These are phyloP conservation scores for Calcarisporium arbuscula DNA, from an alignment of 2,329 filamentous ascomycete species.

Conservation along the genomic window DNA sequence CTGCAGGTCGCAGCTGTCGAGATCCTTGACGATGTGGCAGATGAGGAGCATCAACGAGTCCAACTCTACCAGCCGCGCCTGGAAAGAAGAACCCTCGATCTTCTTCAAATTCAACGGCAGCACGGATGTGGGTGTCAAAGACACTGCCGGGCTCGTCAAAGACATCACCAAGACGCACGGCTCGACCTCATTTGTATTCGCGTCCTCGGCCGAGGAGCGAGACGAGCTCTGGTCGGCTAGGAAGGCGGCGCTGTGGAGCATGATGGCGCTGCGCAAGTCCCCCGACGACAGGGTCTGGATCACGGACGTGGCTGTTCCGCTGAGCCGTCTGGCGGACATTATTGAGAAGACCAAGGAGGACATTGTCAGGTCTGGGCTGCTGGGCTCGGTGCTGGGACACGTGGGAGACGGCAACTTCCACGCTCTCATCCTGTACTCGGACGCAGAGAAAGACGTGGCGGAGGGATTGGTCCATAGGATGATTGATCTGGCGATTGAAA, in stretches of 20 bases:
- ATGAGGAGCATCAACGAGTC: conserved; percentile 67
- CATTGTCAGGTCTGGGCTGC: conserved; percentile 60
- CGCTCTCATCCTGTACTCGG: conserved; percentile 40
- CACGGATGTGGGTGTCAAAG: conserved; percentile 50
- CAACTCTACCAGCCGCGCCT: no score
- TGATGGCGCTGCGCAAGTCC: conserved; percentile 59
- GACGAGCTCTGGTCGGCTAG: conserved; percentile 68
- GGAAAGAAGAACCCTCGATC: no score
- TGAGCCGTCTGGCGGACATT: conserved; percentile 64
- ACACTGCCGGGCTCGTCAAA: conserved; percentile 51
- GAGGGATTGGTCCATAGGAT: conserved; percentile 60
- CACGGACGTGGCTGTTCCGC: conserved; percentile 74
- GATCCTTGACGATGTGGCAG: conserved; percentile 56
- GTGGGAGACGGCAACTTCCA: conserved; percentile 74
- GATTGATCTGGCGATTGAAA: conserved; percentile 62
- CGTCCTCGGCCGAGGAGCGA: conserved; percentile 56
- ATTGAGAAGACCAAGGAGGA: conserved; percentile 44
- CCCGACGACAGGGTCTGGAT: conserved; percentile 64
- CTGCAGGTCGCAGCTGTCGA: conserved; percentile 62
- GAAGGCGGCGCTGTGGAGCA: conserved; percentile 68
- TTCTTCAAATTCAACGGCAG: conserved; percentile 58
- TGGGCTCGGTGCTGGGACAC: conserved; percentile 63
- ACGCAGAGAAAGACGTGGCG: conserved; percentile 48
- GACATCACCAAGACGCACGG: conserved; percentile 42
- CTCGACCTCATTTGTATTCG: conserved; percentile 62